These are phyloP conservation scores for Globisporangium recalcitrans DNA, from an alignment of 352 stramenopile genomes.

Conservation along the genomic window DNA sequence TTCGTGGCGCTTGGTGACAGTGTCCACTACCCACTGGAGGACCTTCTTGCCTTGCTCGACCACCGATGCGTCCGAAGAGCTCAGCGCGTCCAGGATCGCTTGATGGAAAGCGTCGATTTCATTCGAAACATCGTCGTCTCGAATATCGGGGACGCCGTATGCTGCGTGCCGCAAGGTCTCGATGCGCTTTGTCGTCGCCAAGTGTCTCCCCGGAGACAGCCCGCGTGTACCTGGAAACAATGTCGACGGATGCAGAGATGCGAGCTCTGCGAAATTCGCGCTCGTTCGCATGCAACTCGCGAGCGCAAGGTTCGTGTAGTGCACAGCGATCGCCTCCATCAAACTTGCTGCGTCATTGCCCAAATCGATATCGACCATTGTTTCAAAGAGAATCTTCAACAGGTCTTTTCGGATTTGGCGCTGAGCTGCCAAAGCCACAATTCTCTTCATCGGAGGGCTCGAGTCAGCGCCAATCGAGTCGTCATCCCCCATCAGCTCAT, in stretches of 20 bases:
- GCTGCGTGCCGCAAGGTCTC: constrained; percentile 69
- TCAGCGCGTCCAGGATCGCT: constrained; percentile 57
- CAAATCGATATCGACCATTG: constrained; percentile 72
- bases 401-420: constrained; percentile 42
- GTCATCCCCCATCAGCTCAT: constrained; percentile 18
- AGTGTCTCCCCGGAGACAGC: constrained; percentile 68
- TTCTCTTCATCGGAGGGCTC: constrained; percentile 30
- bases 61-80: constrained; percentile 50
- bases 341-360: constrained; percentile 48
- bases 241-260: constrained; percentile 64
- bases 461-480: constrained; percentile 13
- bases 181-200: constrained; percentile 76
- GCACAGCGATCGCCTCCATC: constrained; percentile 45
- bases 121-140: constrained; percentile 41
- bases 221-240: constrained; percentile 71
- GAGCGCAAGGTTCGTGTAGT: constrained; percentile 52
- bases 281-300: constrained; percentile 45
- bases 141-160: constrained; percentile 62
- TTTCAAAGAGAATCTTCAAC: constrained; percentile 63
- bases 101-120: constrained; percentile 67
- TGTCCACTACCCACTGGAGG: constrained; percentile 49
- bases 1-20: constrained; percentile 31
- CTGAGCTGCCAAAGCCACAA: constrained; percentile 50
- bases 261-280: constrained; percentile 65
- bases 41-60: constrained; percentile 53